These are phyloP conservation scores for Alternaria gansuensis DNA, from an alignment of 2,329 filamentous ascomycete genomes.

Conservation along the genomic window DNA sequence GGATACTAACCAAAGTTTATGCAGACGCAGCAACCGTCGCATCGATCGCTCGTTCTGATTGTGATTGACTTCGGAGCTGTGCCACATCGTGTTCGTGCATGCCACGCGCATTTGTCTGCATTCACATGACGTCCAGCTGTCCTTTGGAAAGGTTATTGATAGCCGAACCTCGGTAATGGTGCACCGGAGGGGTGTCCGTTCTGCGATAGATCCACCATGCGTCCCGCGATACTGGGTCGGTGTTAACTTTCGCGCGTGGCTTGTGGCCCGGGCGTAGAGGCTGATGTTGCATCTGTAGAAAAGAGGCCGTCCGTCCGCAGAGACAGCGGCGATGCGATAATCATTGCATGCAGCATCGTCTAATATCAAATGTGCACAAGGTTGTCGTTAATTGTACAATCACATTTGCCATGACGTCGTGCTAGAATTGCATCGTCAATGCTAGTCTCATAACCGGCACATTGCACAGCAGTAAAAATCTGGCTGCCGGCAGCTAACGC, in stretches of 20 bases:
- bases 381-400: neutral
- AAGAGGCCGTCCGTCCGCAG: neutral
- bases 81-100: conserved; percentile 9
- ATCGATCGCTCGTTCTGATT: neutral
- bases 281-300: conserved; percentile 1
- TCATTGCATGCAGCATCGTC: neutral
- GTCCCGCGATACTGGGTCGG: conserved; percentile 26
- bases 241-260: conserved; percentile 13
- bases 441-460: conserved; percentile 4
- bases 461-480: conserved; percentile 7
- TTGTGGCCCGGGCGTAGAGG: conserved; percentile 5
- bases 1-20: conserved; percentile 8
- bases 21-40: neutral
- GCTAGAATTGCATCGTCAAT: neutral
- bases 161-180: conserved; percentile 29
- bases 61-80: neutral
- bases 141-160: conserved; percentile 6
- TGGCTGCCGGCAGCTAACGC: conserved; percentile 15
- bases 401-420: conserved; percentile 1
- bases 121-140: conserved; percentile 23
- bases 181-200: conserved; percentile 25
- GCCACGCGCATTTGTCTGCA: conserved; percentile 13
- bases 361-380: neutral
- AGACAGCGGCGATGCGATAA: neutral
- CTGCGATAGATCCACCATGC: conserved; percentile 20